Conservation (phyloP, 805 yeast genomes). For the Candida lessepsii region DNA sequence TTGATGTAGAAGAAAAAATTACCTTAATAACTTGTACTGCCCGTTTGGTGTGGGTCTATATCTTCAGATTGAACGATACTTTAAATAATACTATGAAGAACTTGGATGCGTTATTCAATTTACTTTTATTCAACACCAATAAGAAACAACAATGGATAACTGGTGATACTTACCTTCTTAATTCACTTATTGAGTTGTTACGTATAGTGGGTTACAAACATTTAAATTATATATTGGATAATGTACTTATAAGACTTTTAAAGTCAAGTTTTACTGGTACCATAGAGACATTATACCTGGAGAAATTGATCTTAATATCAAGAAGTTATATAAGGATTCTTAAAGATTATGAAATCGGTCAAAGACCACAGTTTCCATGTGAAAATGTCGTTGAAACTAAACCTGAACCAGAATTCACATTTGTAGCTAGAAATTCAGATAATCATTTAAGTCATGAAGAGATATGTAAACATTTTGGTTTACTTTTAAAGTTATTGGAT, state of each 20-base stretch:
- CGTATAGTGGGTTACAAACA: slow-evolving; percentile 78
- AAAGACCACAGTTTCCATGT: slow-evolving; percentile 76
- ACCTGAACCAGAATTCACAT: slow-evolving; percentile 27
- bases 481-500: slow-evolving; percentile 60
- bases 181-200: slow-evolving; percentile 69
- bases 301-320: slow-evolving; percentile 66
- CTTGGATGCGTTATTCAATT: slow-evolving; percentile 60
- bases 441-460: slow-evolving; percentile 66
- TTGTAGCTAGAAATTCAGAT: slow-evolving; percentile 44
- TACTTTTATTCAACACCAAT: slow-evolving; percentile 49
- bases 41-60: slow-evolving; percentile 84
- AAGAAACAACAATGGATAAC: slow-evolving; percentile 77
- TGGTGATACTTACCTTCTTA: slow-evolving; percentile 58
- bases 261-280: slow-evolving; percentile 58
- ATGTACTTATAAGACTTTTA: slow-evolving; percentile 68
- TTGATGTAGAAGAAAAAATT: slow-evolving; percentile 47
- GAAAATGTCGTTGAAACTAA: slow-evolving; percentile 27
- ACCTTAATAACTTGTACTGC: slow-evolving; percentile 64
- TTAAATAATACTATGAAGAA: slow-evolving; percentile 82
- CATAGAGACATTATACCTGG: slow-evolving; percentile 66
- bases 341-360: slow-evolving; percentile 52
- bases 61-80: slow-evolving; percentile 84
- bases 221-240: slow-evolving; percentile 76
- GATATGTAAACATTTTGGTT: slow-evolving; percentile 56
- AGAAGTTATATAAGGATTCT: slow-evolving; percentile 71